phyloP scores from a whole-genome alignment of 768 basidiomycete species.

The Lactifluus subvellereus region DNA sequence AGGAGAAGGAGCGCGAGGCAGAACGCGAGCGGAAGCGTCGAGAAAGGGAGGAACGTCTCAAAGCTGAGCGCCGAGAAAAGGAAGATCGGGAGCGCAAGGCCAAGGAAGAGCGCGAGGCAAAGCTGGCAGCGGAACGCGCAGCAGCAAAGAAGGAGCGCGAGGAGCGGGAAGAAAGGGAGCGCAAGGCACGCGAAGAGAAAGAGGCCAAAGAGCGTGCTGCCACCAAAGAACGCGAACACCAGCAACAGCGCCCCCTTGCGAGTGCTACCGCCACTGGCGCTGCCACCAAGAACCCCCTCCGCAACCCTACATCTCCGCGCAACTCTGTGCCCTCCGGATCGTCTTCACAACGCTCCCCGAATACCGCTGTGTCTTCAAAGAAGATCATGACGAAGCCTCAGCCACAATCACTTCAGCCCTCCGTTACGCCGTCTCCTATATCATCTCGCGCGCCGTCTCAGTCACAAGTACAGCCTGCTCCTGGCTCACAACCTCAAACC shows the following conservation, averaged over 20 bases:
- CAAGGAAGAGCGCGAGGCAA: slow-evolving; percentile 61
- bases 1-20: slow-evolving; percentile 75
- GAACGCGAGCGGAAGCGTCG: slow-evolving; percentile 70
- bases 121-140: slow-evolving; percentile 44
- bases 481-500: slow-evolving; percentile 23
- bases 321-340: slow-evolving; percentile 43
- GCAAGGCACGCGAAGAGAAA: slow-evolving; percentile 30
- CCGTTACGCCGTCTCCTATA: slow-evolving; percentile 22
- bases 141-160: slow-evolving; percentile 65
- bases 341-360: slow-evolving; percentile 42
- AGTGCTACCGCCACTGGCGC: slow-evolving; percentile 36
- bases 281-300: slow-evolving; percentile 35
- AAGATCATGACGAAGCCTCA: slow-evolving; percentile 53
- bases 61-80: slow-evolving; percentile 45
- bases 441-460: slow-evolving; percentile 34
- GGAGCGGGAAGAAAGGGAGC: slow-evolving; percentile 33
- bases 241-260: slow-evolving; percentile 29
- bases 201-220: slow-evolving; percentile 38
- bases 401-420: slow-evolving; percentile 10
- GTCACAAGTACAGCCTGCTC: slow-evolving; percentile 33
- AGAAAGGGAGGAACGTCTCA: slow-evolving; percentile 63
- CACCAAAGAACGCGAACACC: slow-evolving; percentile 33
- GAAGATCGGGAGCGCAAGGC: slow-evolving; percentile 61
- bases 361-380: slow-evolving; percentile 47
- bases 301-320: slow-evolving; percentile 49